phyloP scores from a whole-genome alignment of 208 protist species.

The Leishmania amazonensis region DNA sequence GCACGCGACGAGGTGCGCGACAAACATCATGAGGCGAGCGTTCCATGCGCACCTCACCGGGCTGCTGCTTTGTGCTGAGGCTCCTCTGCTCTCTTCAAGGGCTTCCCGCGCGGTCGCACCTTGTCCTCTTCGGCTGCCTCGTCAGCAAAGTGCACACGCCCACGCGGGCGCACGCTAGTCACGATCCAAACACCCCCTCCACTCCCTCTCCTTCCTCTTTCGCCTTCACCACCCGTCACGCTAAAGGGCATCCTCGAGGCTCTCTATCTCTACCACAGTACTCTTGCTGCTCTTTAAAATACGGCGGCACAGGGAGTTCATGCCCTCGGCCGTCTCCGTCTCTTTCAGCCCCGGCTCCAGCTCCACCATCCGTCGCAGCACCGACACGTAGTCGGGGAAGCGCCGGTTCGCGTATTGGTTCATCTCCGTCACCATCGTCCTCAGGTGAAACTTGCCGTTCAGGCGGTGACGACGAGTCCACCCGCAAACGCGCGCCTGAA shows the following conservation, averaged over 20 bases:
- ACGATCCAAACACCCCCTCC: background rate
- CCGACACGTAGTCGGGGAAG: constrained; percentile 43
- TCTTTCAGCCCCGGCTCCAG: constrained; percentile 44
- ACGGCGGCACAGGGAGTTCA: constrained; percentile 41
- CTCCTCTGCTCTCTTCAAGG: background rate
- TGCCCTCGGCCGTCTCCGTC: constrained; percentile 60
- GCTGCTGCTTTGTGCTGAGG: background rate
- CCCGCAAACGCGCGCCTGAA: constrained; percentile 57
- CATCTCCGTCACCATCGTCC: constrained; percentile 65
- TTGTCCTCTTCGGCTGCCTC: background rate
- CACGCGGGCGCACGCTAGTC: background rate
- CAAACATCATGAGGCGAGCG: background rate
- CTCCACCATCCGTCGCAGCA: constrained; percentile 36
- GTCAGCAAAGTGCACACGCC: background rate
- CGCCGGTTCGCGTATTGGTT: constrained; percentile 62
- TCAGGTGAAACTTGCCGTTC: constrained; percentile 58
- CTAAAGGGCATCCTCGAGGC: constrained; percentile 14
- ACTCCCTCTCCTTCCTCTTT: constrained; percentile 3
- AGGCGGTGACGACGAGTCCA: constrained; percentile 53
- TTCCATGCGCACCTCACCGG: background rate
- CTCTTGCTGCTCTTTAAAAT: constrained; percentile 14
- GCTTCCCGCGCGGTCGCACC: background rate
- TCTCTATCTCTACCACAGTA: background rate
- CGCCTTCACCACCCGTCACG: background rate
- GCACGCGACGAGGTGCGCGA: background rate